Evolutionary conservation across 2,329 filamentous ascomycete genomes (phyloP), one percentile per base, ranked within the genome.

Genomic region (Fusarium beomiforme): DNA sequence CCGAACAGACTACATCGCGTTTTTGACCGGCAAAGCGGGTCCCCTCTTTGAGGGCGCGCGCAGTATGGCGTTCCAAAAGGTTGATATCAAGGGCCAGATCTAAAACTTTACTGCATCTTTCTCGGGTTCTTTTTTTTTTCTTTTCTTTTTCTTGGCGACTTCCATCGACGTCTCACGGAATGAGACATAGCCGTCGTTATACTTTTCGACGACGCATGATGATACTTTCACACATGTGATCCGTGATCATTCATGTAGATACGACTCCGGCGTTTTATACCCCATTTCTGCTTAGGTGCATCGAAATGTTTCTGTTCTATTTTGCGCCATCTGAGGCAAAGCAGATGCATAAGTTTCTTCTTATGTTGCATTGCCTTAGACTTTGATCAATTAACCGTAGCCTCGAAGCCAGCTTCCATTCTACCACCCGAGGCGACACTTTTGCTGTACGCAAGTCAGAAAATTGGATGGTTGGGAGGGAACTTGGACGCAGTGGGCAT

Each of bases 51-150:
- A 98, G 79, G 80, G 83, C 57, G 89, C 93, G 64, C 92, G 91
- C 79, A 82, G 85, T 41, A 86, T 87, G 69, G 95, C 95, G 51
- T 97, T 97, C 82, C 88, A 90, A 78, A 91, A 91, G 79, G 92
- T 98, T 85, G 95, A 98, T 84, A 97, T 98, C 85, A 98, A 98
- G 85, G 95, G 95, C 78, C 95, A 98, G 84, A 97, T 98, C 79
- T 96, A 85, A 91, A 75, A 57, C 47, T 49, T 31, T 50, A 24
- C 26, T 68, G 53, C 54, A 59, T 57, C 54, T 69, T 58, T 64
- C 42, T 54, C 51, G 34, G 39, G 59, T 56, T 50, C 51, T 62
- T 61, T 71, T 36, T 42, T 50, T 42, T 50, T 54, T 59, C 33
- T 54, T 54, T 53, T 56, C 14, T 59, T 59, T 64, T 44, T 55